Evolutionary conservation across 176 grass and related monocot genomes (phyloP), one percentile per base, ranked within the genome.

Genomic region (Olyra latifolia): DNA sequence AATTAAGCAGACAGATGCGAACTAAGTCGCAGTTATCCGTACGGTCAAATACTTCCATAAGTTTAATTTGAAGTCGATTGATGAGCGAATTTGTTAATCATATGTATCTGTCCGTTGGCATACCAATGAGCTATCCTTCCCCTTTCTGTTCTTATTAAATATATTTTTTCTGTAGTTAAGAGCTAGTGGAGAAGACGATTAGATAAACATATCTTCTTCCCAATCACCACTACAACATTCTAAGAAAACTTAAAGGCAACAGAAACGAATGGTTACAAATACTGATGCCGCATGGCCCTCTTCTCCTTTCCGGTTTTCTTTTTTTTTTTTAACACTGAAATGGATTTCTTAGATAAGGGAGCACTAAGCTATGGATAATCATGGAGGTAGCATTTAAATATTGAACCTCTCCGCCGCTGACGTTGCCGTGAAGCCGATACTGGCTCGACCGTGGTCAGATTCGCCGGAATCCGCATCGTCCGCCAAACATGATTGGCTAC

Each of bases 131-230:
- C 13, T 53, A 66, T 16, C 27, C 22, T 40, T n/a, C 20, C 22
- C 7, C 16, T n/a, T 15, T 72, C 44, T 77, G 17, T 8, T 53
- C 44, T 4, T 17, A 53, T 54, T 75, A 4, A 0, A 46, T 16
- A 5, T 4, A 35, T 25, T 13, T 56, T 55, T 38, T 20, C 47
- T 16, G 29, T 75, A 23, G 30, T 25, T 2, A 85, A 44, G 75
- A 48, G 43, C 13, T 63, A 41, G 54, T 32, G 55, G 22, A 32
- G 41, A 71, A n/a, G 54, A 63, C 1, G 12, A 73, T 24, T 72
- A 56, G 48, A 72, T 27, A 66, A 57, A 9, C 35, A 72, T 80
- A 73, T 79, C 57, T 79, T 85, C 57, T 79, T 85, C 46, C 45
- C 15, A 52, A 77, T 1, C 16, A 59, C n/a, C 43, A 69, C 2